A percentile compares a stretch with the other conserved stretches of the same genome.
phyloP scores from a whole-genome alignment of 2,329 filamentous ascomycete species.

The Zarea fungicola region DNA sequence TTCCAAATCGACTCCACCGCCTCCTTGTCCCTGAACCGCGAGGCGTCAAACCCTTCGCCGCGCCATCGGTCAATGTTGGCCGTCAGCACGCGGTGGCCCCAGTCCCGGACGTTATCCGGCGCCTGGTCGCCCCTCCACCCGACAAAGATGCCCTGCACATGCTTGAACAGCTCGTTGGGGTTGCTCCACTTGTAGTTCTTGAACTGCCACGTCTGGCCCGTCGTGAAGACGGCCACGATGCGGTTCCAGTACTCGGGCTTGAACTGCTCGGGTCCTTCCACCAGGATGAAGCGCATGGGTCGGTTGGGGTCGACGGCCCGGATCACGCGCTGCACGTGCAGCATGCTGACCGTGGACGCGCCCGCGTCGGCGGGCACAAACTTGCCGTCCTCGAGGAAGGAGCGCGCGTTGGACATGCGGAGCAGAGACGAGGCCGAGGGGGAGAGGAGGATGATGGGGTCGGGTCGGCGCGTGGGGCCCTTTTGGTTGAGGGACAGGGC shows the following conservation, averaged over 20 bases:
- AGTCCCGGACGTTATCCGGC: constrained; percentile 72
- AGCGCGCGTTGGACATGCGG: constrained; percentile 91
- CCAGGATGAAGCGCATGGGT: constrained; percentile 88
- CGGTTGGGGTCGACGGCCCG: constrained; percentile 64
- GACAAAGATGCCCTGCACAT: constrained; percentile 81
- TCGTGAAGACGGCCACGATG: constrained; percentile 94
- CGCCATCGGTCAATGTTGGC: constrained; percentile 83
- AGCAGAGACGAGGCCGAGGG: constrained; percentile 92
- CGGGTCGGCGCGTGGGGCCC: constrained; percentile 45
- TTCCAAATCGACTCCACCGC: constrained; percentile 92
- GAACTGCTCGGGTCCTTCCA: constrained; percentile 90
- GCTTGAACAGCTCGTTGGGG: constrained; percentile 81
- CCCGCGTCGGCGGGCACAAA: constrained; percentile 73
- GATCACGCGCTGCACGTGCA: constrained; percentile 76
- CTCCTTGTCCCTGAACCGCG: constrained; percentile 81
- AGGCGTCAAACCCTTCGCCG: constrained; percentile 46
- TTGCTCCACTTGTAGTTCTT: constrained; percentile 96
- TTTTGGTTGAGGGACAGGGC: constrained; percentile 52
- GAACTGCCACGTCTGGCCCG: constrained; percentile 97
- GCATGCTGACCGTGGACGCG: constrained; percentile 67
- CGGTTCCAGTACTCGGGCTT: constrained; percentile 97
- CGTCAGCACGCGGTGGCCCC: constrained; percentile 78
- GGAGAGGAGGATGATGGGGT: constrained; percentile 95
- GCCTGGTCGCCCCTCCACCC: constrained; percentile 83
- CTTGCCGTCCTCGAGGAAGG: constrained; percentile 80